Evolutionary conservation across 1,284 basidiomycete species (phyloP).

Genomic region (Malassezia caprae): DNA sequence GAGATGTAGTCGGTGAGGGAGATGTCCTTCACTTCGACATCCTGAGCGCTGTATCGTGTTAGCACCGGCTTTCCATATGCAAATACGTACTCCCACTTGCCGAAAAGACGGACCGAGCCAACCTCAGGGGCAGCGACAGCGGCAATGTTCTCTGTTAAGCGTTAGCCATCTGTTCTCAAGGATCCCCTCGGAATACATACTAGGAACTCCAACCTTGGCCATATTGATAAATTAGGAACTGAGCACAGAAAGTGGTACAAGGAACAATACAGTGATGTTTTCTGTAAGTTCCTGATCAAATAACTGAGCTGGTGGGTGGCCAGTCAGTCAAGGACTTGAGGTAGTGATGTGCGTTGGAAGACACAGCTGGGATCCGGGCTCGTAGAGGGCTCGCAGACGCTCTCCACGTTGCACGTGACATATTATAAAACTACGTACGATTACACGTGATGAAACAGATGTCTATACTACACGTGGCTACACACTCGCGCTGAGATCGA

Average conservation of each 20-base stretch:
- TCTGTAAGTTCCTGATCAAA: slow-evolving; percentile 3
- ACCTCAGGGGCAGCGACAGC: slow-evolving; percentile 37
- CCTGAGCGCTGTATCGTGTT: slow-evolving; percentile 49
- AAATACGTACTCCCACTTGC: slow-evolving; percentile 42
- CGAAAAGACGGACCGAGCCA: slow-evolving; percentile 45
- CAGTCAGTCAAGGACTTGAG: slow-evolving; percentile 18
- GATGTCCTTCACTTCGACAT: slow-evolving; percentile 98
- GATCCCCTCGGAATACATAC: slow-evolving; percentile 22
- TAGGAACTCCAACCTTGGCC: slow-evolving; percentile 41
- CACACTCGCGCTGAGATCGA: slow-evolving; percentile 27
- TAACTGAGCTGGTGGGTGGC: slow-evolving; percentile 13
- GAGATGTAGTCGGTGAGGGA: slow-evolving; percentile 78
- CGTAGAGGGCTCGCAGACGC: not conserved
- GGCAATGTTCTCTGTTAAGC: slow-evolving; percentile 42
- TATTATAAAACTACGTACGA: slow-evolving; percentile 6
- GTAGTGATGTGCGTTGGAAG: slow-evolving; percentile 17
- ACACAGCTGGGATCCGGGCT: not conserved
- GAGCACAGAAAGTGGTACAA: slow-evolving; percentile 4
- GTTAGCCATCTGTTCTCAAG: slow-evolving; percentile 2
- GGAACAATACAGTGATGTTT: slow-evolving; percentile 9
- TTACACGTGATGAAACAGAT: slow-evolving; percentile 7
- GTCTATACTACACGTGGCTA: not conserved
- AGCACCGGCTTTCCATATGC: not conserved
- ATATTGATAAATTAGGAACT: slow-evolving; percentile 21
- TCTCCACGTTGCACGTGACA: slow-evolving; percentile 4